Conservation (phyloP, 192 early-diverging fungal genomes). For the Fimicolochytrium jonesii region DNA sequence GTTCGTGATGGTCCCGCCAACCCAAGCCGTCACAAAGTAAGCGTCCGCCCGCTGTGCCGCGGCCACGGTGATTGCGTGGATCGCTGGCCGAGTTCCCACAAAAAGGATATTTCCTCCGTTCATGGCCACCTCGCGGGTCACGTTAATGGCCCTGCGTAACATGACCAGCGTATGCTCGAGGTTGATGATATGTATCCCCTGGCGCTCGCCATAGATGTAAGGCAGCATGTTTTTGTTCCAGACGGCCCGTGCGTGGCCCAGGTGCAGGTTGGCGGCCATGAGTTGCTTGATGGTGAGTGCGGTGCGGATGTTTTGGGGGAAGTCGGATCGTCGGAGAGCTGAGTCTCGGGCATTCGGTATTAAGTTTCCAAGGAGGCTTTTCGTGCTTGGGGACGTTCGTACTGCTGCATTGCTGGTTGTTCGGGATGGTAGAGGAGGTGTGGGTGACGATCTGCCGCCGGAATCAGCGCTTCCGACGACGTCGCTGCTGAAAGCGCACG, state of each 20-base stretch:
- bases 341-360: too few relatives aligned
- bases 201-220: conserved; percentile 83
- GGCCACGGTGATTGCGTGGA: conserved; percentile 62
- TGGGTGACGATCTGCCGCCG: too few relatives aligned
- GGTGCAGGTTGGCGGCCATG: conserved; percentile 79
- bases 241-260: conserved; percentile 74
- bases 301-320: conserved; percentile 20
- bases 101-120: conserved; percentile 83
- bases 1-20: conserved; percentile 88
- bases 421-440: too few relatives aligned
- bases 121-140: conserved; percentile 65
- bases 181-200: conserved; percentile 91
- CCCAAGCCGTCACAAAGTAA: conserved; percentile 82
- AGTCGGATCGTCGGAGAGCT: too few relatives aligned
- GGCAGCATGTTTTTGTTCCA: conserved; percentile 82
- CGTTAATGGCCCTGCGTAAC: conserved; percentile 74
- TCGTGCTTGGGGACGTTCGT: too few relatives aligned
- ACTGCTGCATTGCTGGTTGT: too few relatives aligned
- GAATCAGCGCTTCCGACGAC: too few relatives aligned
- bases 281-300: conserved; percentile 28
- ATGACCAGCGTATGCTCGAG: conserved; percentile 83
- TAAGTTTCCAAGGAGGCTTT: too few relatives aligned
- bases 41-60: conserved; percentile 72
- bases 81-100: conserved; percentile 70
- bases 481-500: too few relatives aligned